Percentiles rank a stretch among this genome's conserved stretches.
Evolutionary conservation across 2,329 filamentous ascomycete genomes (phyloP).

Genomic region (Aspergillus hiratsukae): DNA sequence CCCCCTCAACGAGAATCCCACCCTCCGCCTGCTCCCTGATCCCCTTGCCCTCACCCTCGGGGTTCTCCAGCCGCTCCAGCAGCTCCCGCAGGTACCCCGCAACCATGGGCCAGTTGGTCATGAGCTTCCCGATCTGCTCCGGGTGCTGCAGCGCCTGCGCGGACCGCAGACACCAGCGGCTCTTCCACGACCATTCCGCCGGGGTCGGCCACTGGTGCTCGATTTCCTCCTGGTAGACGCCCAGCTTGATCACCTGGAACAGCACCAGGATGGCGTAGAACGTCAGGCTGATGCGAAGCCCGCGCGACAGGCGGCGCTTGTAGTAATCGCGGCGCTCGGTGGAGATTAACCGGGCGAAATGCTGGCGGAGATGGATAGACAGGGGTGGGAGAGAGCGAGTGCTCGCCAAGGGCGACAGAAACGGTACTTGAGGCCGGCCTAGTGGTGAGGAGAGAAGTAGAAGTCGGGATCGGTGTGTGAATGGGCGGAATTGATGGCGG

Average conservation of each 20-base stretch:
- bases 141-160: slow-evolving; percentile 58
- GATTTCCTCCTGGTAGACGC: slow-evolving; percentile 66
- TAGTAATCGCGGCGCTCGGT: slow-evolving; percentile 58
- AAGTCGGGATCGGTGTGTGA: slow-evolving; percentile 55
- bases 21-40: slow-evolving; percentile 53
- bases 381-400: slow-evolving; percentile 44
- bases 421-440: slow-evolving; percentile 60
- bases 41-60: slow-evolving; percentile 62
- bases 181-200: slow-evolving; percentile 71
- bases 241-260: slow-evolving; percentile 58
- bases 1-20: slow-evolving; percentile 50
- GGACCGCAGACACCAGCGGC: slow-evolving; percentile 63
- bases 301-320: slow-evolving; percentile 54
- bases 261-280: slow-evolving; percentile 64
- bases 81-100: slow-evolving; percentile 58
- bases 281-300: slow-evolving; percentile 65
- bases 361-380: slow-evolving; percentile 50
- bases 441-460: slow-evolving; percentile 48
- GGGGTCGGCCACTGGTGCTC: slow-evolving; percentile 78
- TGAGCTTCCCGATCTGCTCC: slow-evolving; percentile 48
- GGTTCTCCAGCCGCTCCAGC: slow-evolving; percentile 65
- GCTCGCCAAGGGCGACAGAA: slow-evolving; percentile 56
- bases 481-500: slow-evolving; percentile 42
- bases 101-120: slow-evolving; percentile 66
- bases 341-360: slow-evolving; percentile 68